Conservation (phyloP, 2,329 filamentous ascomycete genomes). For the Colletotrichum musicola region DNA sequence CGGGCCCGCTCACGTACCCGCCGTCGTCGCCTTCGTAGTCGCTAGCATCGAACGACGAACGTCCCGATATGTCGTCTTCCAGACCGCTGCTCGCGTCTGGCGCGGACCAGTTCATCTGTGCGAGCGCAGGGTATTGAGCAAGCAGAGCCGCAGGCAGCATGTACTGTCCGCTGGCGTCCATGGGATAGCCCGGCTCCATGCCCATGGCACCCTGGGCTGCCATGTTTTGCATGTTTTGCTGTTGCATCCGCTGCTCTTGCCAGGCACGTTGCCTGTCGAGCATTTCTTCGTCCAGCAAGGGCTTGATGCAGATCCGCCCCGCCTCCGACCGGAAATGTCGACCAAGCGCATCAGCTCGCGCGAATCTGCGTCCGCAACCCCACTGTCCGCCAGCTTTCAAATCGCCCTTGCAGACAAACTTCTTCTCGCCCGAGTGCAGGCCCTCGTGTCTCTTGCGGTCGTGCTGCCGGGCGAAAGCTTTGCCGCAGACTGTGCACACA, state of each 20-base stretch:
- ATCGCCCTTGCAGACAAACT: conserved; percentile 95
- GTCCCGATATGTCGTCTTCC: conserved; percentile 82
- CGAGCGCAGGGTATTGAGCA: conserved; percentile 93
- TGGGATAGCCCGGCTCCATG: conserved; percentile 71
- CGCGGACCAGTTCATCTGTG: conserved; percentile 84
- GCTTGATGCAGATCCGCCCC: conserved; percentile 95
- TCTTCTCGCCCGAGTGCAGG: conserved; percentile 96
- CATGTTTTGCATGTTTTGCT: conserved; percentile 73
- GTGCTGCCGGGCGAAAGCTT: conserved; percentile 97
- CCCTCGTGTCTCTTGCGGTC: conserved; percentile 98
- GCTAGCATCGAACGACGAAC: conserved; percentile 85
- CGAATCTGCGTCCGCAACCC: conserved; percentile 94
- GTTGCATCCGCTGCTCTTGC: conserved; percentile 78
- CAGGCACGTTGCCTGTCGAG: conserved; percentile 81
- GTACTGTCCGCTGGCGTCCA: conserved; percentile 70
- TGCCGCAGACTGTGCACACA: conserved; percentile 95
- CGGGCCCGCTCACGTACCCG: conserved; percentile 74
- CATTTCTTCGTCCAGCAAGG: conserved; percentile 95
- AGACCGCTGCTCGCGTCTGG: conserved; percentile 76
- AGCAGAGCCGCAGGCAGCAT: conserved; percentile 87
- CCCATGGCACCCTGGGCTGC: conserved; percentile 65
- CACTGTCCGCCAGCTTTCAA: conserved; percentile 86
- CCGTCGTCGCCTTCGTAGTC: conserved; percentile 81
- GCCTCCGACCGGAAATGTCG: conserved; percentile 96
- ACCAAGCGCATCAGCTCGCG: conserved; percentile 93